Conservation (phyloP, 1,139 yeast species). For the Zygosaccharomyces sapae region DNA sequence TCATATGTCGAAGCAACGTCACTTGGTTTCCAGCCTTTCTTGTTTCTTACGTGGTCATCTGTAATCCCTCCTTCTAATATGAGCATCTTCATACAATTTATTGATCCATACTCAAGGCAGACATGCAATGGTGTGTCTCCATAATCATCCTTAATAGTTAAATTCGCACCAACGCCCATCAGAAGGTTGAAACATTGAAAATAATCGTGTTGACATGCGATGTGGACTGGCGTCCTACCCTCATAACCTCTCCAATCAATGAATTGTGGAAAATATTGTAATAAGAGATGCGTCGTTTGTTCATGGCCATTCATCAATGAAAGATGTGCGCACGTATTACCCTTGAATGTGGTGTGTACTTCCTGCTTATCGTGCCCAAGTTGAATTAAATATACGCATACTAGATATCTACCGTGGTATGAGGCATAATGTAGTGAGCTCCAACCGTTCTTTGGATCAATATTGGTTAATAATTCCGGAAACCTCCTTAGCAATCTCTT, state of each 20-base stretch:
- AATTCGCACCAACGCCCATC: conserved; percentile 77
- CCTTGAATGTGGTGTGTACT: conserved; percentile 55
- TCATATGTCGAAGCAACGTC: conserved; percentile 54
- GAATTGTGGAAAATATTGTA: conserved; percentile 73
- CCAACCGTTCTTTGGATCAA: conserved; percentile 80
- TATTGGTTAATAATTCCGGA: conserved; percentile 73
- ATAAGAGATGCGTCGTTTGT: conserved; percentile 74
- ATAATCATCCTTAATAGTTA: conserved; percentile 52
- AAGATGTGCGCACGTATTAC: conserved; percentile 71
- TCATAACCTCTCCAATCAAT: conserved; percentile 57
- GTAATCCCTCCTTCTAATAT: conserved; percentile 46
- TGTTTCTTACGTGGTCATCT: conserved; percentile 49
- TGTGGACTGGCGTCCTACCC: conserved; percentile 69
- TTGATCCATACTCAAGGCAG: conserved; percentile 72
- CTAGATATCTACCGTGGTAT: conserved; percentile 70
- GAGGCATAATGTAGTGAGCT: conserved; percentile 85
- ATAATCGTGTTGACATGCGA: conserved; percentile 64
- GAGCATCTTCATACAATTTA: conserved; percentile 59
- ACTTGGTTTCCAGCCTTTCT: conserved; percentile 65
- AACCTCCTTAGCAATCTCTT: conserved; percentile 64
- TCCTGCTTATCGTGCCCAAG: conserved; percentile 50
- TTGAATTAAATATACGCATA: conserved; percentile 59
- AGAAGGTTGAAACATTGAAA: conserved; percentile 66
- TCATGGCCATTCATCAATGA: conserved; percentile 66
- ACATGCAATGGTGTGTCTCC: conserved; percentile 80